Evolutionary conservation across 2,329 filamentous ascomycete species (phyloP).

Genomic region (Pleomassaria siparia): DNA sequence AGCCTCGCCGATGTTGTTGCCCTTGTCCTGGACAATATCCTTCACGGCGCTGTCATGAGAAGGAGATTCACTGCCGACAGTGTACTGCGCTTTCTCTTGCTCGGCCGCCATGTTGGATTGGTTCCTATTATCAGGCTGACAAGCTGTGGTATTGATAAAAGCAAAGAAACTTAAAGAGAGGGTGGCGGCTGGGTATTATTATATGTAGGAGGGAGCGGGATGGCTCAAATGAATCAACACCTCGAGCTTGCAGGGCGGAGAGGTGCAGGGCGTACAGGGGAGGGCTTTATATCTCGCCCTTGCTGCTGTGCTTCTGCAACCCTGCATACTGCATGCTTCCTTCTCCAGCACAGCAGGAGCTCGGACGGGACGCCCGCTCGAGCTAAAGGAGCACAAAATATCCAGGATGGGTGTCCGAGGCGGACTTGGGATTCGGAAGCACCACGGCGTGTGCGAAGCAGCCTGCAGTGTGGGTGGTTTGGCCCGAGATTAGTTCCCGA

Average conservation of each 20-base stretch:
- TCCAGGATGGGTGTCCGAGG: slow-evolving; percentile 8
- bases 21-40: slow-evolving; percentile 27
- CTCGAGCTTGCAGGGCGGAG: slow-evolving; percentile 7
- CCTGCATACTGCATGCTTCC: slow-evolving; percentile 12
- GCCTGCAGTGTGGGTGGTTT: slow-evolving; percentile 16
- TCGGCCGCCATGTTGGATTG: slow-evolving; percentile 25
- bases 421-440: slow-evolving; percentile 16
- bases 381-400: slow-evolving; percentile 14
- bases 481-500: slow-evolving; percentile 18
- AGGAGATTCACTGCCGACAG: slow-evolving; percentile 15
- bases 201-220: slow-evolving; percentile 2
- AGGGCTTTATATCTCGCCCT: slow-evolving; percentile 26
- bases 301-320: slow-evolving; percentile 13
- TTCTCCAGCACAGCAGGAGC: slow-evolving; percentile 17
- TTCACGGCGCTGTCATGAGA: slow-evolving; percentile 21
- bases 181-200: neutral
- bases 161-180: neutral
- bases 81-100: slow-evolving; percentile 30
- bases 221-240: slow-evolving; percentile 19
- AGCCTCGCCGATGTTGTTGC: slow-evolving; percentile 47
- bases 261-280: slow-evolving; percentile 19
- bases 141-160: neutral
- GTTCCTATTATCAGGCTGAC: neutral
- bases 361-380: slow-evolving; percentile 14
- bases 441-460: slow-evolving; percentile 12